These are phyloP conservation scores for Pleomassaria siparia DNA, from an alignment of 2,329 filamentous ascomycete genomes.

Conservation along the genomic window DNA sequence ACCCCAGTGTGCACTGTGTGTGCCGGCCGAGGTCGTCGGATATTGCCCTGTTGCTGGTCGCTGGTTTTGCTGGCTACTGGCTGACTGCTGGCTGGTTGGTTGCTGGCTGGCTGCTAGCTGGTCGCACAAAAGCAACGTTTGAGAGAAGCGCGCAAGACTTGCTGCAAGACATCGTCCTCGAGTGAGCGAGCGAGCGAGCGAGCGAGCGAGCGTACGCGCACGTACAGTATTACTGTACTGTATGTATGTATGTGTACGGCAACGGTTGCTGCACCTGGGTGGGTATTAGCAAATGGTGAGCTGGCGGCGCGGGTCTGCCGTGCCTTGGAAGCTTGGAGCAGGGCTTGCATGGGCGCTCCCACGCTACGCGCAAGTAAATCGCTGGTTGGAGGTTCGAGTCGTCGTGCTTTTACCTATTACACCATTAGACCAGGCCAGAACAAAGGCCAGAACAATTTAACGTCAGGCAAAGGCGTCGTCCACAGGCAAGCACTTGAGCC, in stretches of 20 bases:
- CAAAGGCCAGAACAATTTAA: too few species aligned
- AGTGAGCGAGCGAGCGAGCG: not conserved
- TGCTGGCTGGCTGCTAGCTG: too few species aligned
- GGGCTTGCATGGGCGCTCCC: not conserved
- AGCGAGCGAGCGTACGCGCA: too few species aligned
- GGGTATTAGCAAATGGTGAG: not conserved
- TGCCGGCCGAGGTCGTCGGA: not conserved
- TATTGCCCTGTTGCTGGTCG: not conserved
- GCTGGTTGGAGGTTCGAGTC: not conserved
- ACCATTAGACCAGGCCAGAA: too few species aligned
- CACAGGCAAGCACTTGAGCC: too few species aligned
- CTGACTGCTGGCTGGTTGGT: too few species aligned
- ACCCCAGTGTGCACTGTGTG: too few species aligned
- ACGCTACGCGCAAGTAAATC: not conserved
- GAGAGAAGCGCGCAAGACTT: not conserved
- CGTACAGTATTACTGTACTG: too few species aligned
- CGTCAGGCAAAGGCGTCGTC: too few species aligned
- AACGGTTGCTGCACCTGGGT: not conserved
- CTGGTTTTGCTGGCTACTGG: too few species aligned
- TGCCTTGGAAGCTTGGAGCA: not conserved
- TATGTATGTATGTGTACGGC: too few species aligned
- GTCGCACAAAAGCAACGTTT: not conserved
- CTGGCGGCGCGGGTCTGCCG: not conserved
- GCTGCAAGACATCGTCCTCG: conserved; percentile 1
- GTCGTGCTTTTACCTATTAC: too few species aligned